Conservation (phyloP, 352 stramenopile genomes). For the Pythium oligandrum region DNA sequence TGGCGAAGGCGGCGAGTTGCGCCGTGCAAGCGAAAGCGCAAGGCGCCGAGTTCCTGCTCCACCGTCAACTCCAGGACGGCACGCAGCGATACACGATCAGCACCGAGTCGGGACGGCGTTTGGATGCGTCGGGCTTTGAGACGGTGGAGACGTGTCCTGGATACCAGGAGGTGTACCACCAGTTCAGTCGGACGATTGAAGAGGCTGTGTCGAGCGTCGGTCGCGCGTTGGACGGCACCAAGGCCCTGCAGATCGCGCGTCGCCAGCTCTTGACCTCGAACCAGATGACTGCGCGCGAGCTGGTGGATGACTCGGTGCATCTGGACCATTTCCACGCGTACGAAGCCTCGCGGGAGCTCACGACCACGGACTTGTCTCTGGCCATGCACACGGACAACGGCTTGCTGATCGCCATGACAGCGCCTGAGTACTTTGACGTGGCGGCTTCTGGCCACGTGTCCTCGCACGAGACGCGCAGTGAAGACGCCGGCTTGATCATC, state of each 20-base stretch:
- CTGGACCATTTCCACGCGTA: constrained; percentile 83
- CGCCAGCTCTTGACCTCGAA: constrained; percentile 6
- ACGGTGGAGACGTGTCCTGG: constrained; percentile 45
- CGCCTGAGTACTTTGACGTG: constrained; percentile 69
- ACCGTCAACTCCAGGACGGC: constrained; percentile 59
- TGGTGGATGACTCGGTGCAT: constrained; percentile 67
- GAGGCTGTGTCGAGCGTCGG: constrained; percentile 50
- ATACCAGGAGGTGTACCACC: constrained; percentile 44
- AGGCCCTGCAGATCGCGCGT: constrained; percentile 38
- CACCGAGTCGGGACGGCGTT: constrained; percentile 41
- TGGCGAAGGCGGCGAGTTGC: constrained; percentile 51
- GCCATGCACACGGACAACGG: constrained; percentile 78
- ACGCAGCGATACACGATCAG: constrained; percentile 77
- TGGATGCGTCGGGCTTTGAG: constrained; percentile 33
- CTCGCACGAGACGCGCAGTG: constrained; percentile 35
- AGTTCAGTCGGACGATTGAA: constrained; percentile 56
- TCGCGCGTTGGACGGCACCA: constrained; percentile 47
- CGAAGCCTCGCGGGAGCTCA: constrained; percentile 24
- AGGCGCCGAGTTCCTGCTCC: constrained; percentile 59
- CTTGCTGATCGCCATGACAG: constrained; percentile 66
- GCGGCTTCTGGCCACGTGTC: constrained; percentile 30
- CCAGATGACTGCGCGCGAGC: constrained; percentile 43
- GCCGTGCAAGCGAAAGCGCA: constrained; percentile 40
- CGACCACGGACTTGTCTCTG: constrained; percentile 39
- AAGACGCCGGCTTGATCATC: constrained; percentile 68